phyloP scores from a whole-genome alignment of 2,329 filamentous ascomycete genomes.

The Kalmusia sp. region DNA sequence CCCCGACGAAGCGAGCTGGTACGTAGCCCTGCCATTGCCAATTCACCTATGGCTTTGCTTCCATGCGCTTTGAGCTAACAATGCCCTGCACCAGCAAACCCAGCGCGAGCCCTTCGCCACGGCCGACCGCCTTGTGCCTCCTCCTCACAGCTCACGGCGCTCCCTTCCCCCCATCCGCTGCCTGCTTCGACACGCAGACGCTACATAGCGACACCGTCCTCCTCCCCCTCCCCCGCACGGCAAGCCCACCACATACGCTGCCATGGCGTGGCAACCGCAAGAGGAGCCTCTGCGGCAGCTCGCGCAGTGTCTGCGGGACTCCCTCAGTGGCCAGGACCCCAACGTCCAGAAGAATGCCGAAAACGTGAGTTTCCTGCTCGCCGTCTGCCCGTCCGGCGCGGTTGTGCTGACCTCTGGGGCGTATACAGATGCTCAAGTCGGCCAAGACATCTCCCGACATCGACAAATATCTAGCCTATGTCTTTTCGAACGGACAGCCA shows the following conservation, averaged over 20 bases:
- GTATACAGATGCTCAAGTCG: slow-evolving; percentile 84
- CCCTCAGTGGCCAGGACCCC: slow-evolving; percentile 83
- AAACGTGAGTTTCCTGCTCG: slow-evolving; percentile 64
- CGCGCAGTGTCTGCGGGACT: slow-evolving; percentile 87
- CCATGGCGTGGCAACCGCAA: slow-evolving; percentile 92
- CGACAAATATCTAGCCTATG: slow-evolving; percentile 94
- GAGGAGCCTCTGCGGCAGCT: slow-evolving; percentile 89
- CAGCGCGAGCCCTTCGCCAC: slow-evolving; percentile 35
- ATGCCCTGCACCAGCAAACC: slow-evolving; percentile 37
- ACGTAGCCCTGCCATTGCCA: slow-evolving; percentile 32
- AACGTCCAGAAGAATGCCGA: slow-evolving; percentile 88
- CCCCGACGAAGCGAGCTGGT: slow-evolving; percentile 38
- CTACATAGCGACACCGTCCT: background rate
- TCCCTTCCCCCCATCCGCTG: slow-evolving; percentile 11
- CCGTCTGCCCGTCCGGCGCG: slow-evolving; percentile 7
- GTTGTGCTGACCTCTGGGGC: slow-evolving; percentile 31
- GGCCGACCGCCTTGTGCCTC: slow-evolving; percentile 19
- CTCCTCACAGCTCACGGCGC: slow-evolving; percentile 13
- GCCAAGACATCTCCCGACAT: slow-evolving; percentile 89
- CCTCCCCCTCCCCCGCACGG: slow-evolving; percentile 19
- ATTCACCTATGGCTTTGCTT: slow-evolving; percentile 28
- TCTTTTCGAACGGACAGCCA: slow-evolving; percentile 75
- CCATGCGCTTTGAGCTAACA: slow-evolving; percentile 37
- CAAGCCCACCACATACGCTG: slow-evolving; percentile 17
- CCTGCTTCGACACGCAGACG: slow-evolving; percentile 2